Base-by-base conservation (phyloP, 441 rosid species). In the Pelargonium cotyledonis region DNA sequence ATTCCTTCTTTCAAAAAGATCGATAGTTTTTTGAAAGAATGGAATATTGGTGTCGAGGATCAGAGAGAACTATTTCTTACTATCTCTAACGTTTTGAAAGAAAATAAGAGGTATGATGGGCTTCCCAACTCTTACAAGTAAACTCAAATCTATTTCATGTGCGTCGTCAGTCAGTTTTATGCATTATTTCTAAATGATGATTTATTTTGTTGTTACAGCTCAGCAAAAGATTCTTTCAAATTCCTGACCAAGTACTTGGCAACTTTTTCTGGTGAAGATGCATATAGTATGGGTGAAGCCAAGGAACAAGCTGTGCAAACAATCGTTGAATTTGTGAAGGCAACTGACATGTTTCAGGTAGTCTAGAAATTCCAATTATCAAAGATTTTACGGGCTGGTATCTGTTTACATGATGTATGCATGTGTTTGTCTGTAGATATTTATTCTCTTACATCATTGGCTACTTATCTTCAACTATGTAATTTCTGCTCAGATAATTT, bases 281-380 rank as follows among this genome's bases (percentile, higher is more conserved):
- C 84, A 47, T 71, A 74, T 64, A 74, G 72, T 49, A 73, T 92
- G 76, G 80, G 73, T 70, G 96, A 87, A 85, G 92, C 98, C 63
- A 92, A 95, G 85, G 98, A 92, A 84, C 97, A 86, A 77, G 97
- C 96, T 70, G 94, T 80, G 40, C 87, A 69, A 57, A 76, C 95
- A 68, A 73, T 92, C 70, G 79, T 89, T 19, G 98, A 89, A 65
- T 95, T 92, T 85, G 87, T 95, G 72, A 91, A 85, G 81, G 92
- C 96, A 21, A 87, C 98, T 31, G 93, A 79, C 75, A 82, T 87
- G 73, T 88, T 88, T 79, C 97, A 89, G 99, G 99, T 95, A 87
- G 63, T 62, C 61, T 40, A 49, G 18, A 41, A 10, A 47, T 63
- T 51, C 18, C 68, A 53, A 23, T 19, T 57, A 19, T 51, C 40